Evolutionary conservation across 176 grass and related monocot genomes (phyloP).

Genomic region (Eragrostis curvula): DNA sequence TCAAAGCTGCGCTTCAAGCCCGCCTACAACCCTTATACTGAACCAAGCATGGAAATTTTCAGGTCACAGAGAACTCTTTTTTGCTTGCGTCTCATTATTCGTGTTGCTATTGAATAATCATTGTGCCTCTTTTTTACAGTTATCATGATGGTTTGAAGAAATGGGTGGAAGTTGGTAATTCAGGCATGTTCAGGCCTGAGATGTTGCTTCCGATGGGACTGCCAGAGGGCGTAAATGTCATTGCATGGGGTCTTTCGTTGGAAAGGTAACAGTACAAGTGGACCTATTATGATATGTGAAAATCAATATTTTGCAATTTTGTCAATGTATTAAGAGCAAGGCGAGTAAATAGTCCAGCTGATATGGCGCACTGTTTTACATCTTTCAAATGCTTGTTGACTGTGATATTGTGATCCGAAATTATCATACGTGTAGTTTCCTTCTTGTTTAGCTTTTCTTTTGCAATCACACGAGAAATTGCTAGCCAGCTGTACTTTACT

Average conservation of each 20-base stretch:
- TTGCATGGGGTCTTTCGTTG: slow-evolving; percentile 99
- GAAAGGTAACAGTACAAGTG: slow-evolving; percentile 60
- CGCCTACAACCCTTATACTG: slow-evolving; percentile 96
- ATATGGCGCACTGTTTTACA: not conserved
- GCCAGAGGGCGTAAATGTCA: slow-evolving; percentile 93
- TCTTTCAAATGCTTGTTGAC: not conserved
- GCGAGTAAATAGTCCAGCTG: not conserved
- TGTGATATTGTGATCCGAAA: not conserved
- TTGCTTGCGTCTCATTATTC: not conserved
- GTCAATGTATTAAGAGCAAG: not conserved
- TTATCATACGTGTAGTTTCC: not conserved
- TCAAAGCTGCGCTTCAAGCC: slow-evolving; percentile 95
- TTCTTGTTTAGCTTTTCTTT: not conserved
- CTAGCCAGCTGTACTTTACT: not conserved
- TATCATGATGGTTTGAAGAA: slow-evolving; percentile 92
- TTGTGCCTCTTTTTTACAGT: slow-evolving; percentile 54
- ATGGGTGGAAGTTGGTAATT: slow-evolving; percentile 98
- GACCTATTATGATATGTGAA: not conserved
- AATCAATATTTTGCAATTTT: not conserved
- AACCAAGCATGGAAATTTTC: slow-evolving; percentile 99
- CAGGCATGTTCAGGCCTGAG: slow-evolving; percentile 97
- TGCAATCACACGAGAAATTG: not conserved
- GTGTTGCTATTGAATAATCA: slow-evolving; percentile 4
- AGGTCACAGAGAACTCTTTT: slow-evolving; percentile 45
- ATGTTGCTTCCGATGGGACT: slow-evolving; percentile 98